Evolutionary conservation across 371 early-diverging fungal species (phyloP).

Genomic region (Apophysomyces variabilis): DNA sequence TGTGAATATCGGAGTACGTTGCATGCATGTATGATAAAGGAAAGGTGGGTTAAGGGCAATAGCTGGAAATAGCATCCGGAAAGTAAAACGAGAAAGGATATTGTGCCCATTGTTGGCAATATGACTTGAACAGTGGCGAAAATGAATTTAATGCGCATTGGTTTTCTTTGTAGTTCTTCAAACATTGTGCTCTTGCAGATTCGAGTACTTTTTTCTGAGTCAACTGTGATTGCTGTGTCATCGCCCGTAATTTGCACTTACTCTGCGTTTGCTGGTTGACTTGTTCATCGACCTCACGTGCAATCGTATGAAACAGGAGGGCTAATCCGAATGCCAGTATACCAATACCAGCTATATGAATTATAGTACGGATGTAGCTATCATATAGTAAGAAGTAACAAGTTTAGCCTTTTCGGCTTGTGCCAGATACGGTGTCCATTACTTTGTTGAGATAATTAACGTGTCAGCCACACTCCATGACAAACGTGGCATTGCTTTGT

Average conservation of each 20-base stretch:
- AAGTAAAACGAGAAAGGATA: conserved; percentile 14
- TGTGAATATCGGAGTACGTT: neutral
- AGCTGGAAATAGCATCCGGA: neutral
- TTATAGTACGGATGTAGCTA: neutral
- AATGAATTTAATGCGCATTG: conserved; percentile 15
- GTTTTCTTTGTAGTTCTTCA: conserved; percentile 17
- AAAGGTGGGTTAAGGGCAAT: neutral
- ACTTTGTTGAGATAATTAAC: neutral
- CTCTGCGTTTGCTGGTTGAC: neutral
- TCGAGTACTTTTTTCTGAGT: neutral
- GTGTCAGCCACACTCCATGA: neutral
- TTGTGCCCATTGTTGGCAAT: conserved; percentile 20
- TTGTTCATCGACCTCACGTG: neutral
- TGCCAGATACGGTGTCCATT: neutral
- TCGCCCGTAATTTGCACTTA: neutral
- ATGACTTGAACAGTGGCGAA: conserved; percentile 8
- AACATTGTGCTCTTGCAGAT: conserved; percentile 10
- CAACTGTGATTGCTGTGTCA: neutral
- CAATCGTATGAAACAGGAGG: neutral
- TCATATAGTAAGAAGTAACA: neutral
- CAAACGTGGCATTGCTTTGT: neutral
- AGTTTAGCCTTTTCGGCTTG: neutral
- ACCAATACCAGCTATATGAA: neutral
- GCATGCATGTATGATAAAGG: conserved; percentile 12
- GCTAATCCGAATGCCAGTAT: neutral